Evolutionary conservation across 2,329 filamentous ascomycete genomes (phyloP), one percentile per base, ranked within the genome.

Genomic region (Scytalidium sp.): DNA sequence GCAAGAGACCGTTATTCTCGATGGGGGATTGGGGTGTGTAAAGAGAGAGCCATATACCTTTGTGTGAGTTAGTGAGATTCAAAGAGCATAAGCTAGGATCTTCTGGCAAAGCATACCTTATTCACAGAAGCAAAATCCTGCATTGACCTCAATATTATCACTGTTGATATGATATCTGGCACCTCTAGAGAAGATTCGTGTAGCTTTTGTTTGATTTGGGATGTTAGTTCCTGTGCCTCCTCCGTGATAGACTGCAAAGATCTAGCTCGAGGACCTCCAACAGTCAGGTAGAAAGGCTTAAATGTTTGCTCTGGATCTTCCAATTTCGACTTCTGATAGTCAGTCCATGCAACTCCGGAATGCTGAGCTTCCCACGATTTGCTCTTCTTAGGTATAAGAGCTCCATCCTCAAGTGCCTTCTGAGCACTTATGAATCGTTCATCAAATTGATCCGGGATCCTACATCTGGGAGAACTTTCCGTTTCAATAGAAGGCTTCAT

Each of bases 1-100:
- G 54, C 87, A 88, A 0, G 90, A 85, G 44, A 97, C 81, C 4
- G 91, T 96, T 45, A 95, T 87, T 45, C 94, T 75, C 0, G 92
- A 84, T 0, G 94, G 90, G 0, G 94, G 94, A 56, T 92, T 96
- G 0, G 92, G 87, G 44, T 79, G 75, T 19, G 72, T 71, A 68
- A 97, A 97, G 40, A 91, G 78, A 8, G 78, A 74, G 4, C 82
- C 84, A 67, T 97, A 99, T 54, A 87, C 72, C 61, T 64, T 45
- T 29, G 39, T n/a, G 11, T 13, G 13, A 41, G 36, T 55, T 45
- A 46, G 32, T n/a, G n/a, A n/a, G n/a, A n/a, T n/a, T n/a, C n/a
- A n/a, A n/a, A n/a, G n/a, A n/a, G n/a, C n/a, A n/a, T n/a, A n/a
- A n/a, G n/a, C n/a, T n/a, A 27, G 25, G 25, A 7, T 13, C 25